A percentile compares a stretch with the other conserved stretches of the same genome.
phyloP scores from a whole-genome alignment of 2,329 filamentous ascomycete species.

The Exophiala sideris region DNA sequence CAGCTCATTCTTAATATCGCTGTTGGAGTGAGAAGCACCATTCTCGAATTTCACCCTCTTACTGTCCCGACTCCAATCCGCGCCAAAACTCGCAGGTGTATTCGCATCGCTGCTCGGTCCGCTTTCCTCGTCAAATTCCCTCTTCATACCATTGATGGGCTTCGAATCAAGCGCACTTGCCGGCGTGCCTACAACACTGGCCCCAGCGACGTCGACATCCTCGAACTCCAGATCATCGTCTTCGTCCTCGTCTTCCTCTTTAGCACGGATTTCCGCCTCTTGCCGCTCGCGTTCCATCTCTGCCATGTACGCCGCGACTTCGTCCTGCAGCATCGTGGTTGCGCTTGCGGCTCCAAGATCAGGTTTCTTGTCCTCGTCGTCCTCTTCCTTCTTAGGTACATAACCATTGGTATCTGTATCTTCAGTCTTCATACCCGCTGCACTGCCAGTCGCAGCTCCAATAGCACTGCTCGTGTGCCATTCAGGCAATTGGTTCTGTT shows the following conservation, averaged over 20 bases:
- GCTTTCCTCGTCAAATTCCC: conserved; percentile 23
- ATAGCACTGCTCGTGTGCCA: conserved; percentile 45
- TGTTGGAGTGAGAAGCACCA: conserved; percentile 2
- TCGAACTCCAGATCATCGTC: conserved; percentile 29
- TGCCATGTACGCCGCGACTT: conserved; percentile 21
- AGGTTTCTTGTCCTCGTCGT: conserved; percentile 24
- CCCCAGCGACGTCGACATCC: conserved; percentile 22
- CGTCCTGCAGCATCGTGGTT: conserved; percentile 11
- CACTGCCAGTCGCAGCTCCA: conserved; percentile 9
- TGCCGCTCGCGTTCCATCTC: conserved; percentile 24
- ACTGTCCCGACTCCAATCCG: conserved; percentile 4
- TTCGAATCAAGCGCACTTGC: conserved; percentile 6
- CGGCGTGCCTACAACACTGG: conserved; percentile 20
- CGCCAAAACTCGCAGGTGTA: conserved; percentile 15
- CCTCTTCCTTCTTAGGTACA: conserved; percentile 21
- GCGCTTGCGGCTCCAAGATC: neutral
- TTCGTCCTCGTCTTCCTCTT: conserved; percentile 25
- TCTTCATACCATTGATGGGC: conserved; percentile 22
- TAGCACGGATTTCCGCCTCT: conserved; percentile 19
- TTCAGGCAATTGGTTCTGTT: conserved; percentile 51
- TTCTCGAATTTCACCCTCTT: conserved; percentile 26
- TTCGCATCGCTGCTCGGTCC: conserved; percentile 21
- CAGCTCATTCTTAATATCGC: conserved; percentile 5
- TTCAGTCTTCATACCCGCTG: conserved; percentile 12
- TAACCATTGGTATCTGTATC: neutral